Percentiles rank a stretch among this genome's conserved stretches.
phyloP scores from a whole-genome alignment of 2,329 filamentous ascomycete genomes.

The Neophaeococcomyces aloes region DNA sequence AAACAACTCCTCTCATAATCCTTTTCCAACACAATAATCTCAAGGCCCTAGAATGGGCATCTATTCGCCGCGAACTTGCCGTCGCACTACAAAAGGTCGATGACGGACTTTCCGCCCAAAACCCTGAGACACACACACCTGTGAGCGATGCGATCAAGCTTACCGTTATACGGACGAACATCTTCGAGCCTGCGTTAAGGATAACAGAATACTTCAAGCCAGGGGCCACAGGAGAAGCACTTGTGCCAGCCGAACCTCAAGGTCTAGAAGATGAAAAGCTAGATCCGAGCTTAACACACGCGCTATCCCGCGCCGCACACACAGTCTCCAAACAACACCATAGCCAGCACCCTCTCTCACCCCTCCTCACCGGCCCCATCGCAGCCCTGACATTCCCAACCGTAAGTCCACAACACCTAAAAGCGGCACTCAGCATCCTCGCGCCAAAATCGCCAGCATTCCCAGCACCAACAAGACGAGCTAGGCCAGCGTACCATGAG shows the following conservation, averaged over 20 bases:
- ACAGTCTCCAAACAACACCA: slow-evolving; percentile 40
- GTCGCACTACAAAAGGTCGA: slow-evolving; percentile 55
- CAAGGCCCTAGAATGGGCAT: slow-evolving; percentile 62
- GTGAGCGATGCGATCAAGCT: slow-evolving; percentile 58
- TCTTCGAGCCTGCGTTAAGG: slow-evolving; percentile 74
- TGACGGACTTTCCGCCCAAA: slow-evolving; percentile 49
- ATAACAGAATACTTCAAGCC: slow-evolving; percentile 74
- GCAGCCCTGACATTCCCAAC: slow-evolving; percentile 69
- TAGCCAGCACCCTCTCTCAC: slow-evolving; percentile 53
- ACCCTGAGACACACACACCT: slow-evolving; percentile 29
- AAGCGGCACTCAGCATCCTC: slow-evolving; percentile 68
- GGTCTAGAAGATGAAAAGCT: slow-evolving; percentile 25
- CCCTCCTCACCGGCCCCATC: slow-evolving; percentile 71
- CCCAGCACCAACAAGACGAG: slow-evolving; percentile 64
- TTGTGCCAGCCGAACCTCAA: slow-evolving; percentile 23
- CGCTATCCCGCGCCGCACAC: slow-evolving; percentile 48
- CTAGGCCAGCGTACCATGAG: slow-evolving; percentile 73
- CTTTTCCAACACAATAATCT: slow-evolving; percentile 77
- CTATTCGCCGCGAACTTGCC: slow-evolving; percentile 58
- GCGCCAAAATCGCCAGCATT: slow-evolving; percentile 62
- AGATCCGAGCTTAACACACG: slow-evolving; percentile 43
- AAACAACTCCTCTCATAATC: slow-evolving; percentile 72
- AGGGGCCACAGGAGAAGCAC: slow-evolving; percentile 24
- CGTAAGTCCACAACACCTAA: slow-evolving; percentile 74
- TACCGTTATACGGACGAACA: slow-evolving; percentile 77